Evolutionary conservation across 23 red algal genomes (phyloP), one percentile per base, ranked within the genome.

Genomic region (Gracilaria vermiculophylla): DNA sequence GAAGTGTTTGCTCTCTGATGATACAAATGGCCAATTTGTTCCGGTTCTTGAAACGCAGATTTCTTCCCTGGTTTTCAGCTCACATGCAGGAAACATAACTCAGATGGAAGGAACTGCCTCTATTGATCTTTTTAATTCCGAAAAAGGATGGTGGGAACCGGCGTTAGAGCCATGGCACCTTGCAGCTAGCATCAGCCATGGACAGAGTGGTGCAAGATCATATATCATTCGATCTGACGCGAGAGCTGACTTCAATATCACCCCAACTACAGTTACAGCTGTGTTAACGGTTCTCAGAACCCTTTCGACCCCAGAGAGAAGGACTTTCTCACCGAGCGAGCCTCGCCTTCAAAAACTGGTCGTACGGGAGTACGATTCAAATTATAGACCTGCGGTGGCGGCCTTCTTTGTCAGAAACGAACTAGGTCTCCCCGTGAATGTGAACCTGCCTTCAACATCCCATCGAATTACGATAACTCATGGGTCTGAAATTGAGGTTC

Each of bases 81-180:
- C 93, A 14, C 81, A 83, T 54, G 77, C 55, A 17, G 71, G 69
- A 3, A 69, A 56, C 28, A 84, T 95, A 16, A 47, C 76, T 29
- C 66, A 93, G 32, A 13, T 94, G 1, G 78, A 62, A 14, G 55
- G 85, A 28, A 53, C 76, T 20, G 41, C 94, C 40, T 64, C 95
- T 6, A 73, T 91, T 34, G 83, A 94, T 90, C 76, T 97, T 8
- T 97, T 94, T 70, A 82, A 97, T 70, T 32, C 80, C 9, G 72
- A 71, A 37, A 93, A 94, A 62, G 95, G 95, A 2, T 97, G 90
- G 89, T 97, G 95, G 95, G 95, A 92, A 81, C 95, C 95, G 5
- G 82, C 72, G 21, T 29, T 97, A 40, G 95, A 97, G 83, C 69
- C 53, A 34, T 97, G 89, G 89, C 40, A 72, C 71, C 52, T 89